phyloP scores from a whole-genome alignment of 768 basidiomycete genomes.

The Hydnum rufescens region DNA sequence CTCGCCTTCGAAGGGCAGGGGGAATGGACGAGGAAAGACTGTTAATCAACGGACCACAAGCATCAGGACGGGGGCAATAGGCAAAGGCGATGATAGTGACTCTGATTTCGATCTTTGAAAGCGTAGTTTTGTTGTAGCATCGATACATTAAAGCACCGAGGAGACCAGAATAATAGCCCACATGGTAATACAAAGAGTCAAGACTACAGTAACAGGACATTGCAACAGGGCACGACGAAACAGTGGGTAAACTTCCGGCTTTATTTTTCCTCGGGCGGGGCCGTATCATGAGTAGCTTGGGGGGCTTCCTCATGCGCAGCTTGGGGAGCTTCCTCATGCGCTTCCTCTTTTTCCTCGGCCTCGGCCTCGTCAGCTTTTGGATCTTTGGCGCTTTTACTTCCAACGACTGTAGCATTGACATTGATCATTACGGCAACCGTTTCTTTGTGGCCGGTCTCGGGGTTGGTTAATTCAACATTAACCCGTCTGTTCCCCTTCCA shows the following conservation, averaged over 20 bases:
- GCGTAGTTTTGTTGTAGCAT: too few relatives aligned
- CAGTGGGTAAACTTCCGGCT: too few relatives aligned
- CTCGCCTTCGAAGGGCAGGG: conserved; percentile 26
- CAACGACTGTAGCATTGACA: conserved; percentile 61
- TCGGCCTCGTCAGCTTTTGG: conserved; percentile 12
- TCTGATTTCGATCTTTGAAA: conserved; percentile 49
- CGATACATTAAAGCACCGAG: too few relatives aligned
- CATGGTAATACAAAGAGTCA: too few relatives aligned
- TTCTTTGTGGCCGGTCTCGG: conserved; percentile 31
- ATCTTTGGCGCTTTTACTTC: conserved; percentile 33
- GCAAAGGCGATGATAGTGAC: conserved; percentile 33
- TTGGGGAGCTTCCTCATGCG: conserved; percentile 11
- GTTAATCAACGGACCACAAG: conserved; percentile 22
- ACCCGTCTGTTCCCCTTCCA: conserved; percentile 65
- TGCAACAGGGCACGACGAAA: too few relatives aligned
- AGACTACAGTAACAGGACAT: too few relatives aligned
- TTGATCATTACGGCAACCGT: conserved; percentile 55
- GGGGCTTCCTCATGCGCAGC: neutral
- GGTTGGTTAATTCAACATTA: conserved; percentile 37
- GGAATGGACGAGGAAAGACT: conserved; percentile 13
- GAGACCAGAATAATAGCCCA: too few relatives aligned
- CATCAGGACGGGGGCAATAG: neutral
- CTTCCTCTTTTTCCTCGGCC: conserved; percentile 12
- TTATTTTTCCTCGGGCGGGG: too few relatives aligned
- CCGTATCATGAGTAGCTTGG: too few relatives aligned